phyloP scores from a whole-genome alignment of 345 rosid species.

The Dimocarpus longan region DNA sequence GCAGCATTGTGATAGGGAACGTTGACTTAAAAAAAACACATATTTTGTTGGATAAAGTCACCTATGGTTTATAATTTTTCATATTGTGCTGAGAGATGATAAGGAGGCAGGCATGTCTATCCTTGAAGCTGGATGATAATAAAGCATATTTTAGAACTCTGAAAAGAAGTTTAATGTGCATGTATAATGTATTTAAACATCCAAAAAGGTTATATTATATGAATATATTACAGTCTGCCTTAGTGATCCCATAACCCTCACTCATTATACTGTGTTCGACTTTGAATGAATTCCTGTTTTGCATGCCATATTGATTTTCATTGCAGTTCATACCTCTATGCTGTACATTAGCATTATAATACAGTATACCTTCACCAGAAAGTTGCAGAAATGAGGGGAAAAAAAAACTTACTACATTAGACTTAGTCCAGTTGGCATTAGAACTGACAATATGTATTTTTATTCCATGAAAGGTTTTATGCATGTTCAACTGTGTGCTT shows the following conservation, averaged over 20 bases:
- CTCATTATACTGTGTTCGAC: background rate
- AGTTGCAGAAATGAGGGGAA: background rate
- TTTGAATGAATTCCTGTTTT: background rate
- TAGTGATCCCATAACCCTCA: background rate
- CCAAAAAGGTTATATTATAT: background rate
- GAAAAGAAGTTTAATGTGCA: background rate
- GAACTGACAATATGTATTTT: background rate
- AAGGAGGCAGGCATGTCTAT: background rate
- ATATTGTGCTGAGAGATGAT: background rate
- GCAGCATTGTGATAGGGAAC: too few relatives aligned
- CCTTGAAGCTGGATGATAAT: background rate
- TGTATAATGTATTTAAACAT: background rate
- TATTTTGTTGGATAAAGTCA: too few relatives aligned
- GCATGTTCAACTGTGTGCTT: background rate
- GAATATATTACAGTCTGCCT: background rate
- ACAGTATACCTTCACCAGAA: background rate
- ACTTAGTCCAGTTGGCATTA: background rate
- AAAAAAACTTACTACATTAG: background rate
- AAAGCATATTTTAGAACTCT: background rate
- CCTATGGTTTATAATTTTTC: too few relatives aligned
- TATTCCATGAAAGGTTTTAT: background rate
- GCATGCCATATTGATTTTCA: background rate
- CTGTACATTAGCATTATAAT: background rate
- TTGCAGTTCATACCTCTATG: background rate
- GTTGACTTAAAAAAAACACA: too few relatives aligned